These are phyloP conservation scores for Achlya hypogyna DNA, from an alignment of 352 stramenopile genomes.

Conservation along the genomic window DNA sequence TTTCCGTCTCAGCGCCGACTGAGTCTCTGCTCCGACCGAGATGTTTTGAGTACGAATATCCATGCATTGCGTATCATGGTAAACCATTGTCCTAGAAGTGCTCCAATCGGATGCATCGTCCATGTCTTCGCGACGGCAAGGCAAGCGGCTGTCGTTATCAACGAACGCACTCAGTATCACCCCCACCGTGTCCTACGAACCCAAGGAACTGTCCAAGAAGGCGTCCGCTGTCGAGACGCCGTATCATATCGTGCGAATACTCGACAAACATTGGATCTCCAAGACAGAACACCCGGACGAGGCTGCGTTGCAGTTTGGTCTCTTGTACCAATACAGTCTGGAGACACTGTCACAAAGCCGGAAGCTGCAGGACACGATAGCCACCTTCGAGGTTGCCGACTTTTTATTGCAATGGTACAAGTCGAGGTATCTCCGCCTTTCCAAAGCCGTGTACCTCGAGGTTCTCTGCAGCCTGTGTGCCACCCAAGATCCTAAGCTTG, in stretches of 20 bases:
- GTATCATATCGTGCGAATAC: slow-evolving; percentile 5
- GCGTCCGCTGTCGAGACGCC: background rate
- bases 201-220: background rate
- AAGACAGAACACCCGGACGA: slow-evolving; percentile 8
- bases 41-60: background rate
- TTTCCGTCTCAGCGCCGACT: background rate
- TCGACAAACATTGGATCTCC: slow-evolving; percentile 17
- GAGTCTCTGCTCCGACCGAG: background rate
- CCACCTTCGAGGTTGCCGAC: background rate
- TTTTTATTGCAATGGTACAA: slow-evolving; percentile 13
- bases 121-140: no score
- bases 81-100: background rate
- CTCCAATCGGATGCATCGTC: no score
- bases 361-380: background rate
- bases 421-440: slow-evolving; percentile 3
- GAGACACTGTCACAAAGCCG: background rate
- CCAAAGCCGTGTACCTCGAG: slow-evolving; percentile 6
- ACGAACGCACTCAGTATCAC: background rate
- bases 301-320: background rate
- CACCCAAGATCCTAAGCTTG: slow-evolving; percentile 1
- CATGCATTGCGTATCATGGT: background rate
- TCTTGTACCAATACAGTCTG: background rate
- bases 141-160: no score
- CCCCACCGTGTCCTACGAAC: background rate
- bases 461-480: slow-evolving; percentile 3